Percentiles rank a stretch among this genome's conserved stretches.
phyloP scores from a whole-genome alignment of 148 eudicot genomes.

The Vaccinium vitisidaea region DNA sequence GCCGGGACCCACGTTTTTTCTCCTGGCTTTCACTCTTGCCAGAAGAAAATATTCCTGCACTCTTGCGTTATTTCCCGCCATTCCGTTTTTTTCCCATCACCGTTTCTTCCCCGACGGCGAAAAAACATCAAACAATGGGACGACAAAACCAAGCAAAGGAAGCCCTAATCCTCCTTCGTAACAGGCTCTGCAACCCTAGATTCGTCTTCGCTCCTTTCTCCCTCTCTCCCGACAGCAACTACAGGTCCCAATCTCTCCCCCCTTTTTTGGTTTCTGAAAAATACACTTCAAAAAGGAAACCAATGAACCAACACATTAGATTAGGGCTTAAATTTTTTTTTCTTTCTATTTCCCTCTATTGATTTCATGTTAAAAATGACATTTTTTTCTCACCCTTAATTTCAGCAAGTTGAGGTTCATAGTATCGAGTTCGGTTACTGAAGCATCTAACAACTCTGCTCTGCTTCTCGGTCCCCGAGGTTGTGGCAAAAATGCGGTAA shows the following conservation, averaged over 20 bases:
- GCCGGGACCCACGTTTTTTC: too few relatives aligned
- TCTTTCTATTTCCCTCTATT: not conserved
- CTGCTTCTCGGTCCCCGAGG: slow-evolving; percentile 96
- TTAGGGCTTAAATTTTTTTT: not conserved
- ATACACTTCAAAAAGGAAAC: not conserved
- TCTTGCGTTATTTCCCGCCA: not conserved
- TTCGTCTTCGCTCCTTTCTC: slow-evolving; percentile 46
- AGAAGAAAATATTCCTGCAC: too few relatives aligned
- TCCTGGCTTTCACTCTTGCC: too few relatives aligned
- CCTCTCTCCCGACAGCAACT: slow-evolving; percentile 58
- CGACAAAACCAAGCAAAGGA: slow-evolving; percentile 42
- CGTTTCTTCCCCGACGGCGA: not conserved
- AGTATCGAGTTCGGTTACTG: slow-evolving; percentile 70
- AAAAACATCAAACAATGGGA: slow-evolving; percentile 15
- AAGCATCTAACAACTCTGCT: slow-evolving; percentile 85
- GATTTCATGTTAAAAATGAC: not conserved
- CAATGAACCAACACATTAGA: not conserved
- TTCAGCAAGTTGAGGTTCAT: slow-evolving; percentile 86
- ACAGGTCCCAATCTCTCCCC: slow-evolving; percentile 36
- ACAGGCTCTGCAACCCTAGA: slow-evolving; percentile 52
- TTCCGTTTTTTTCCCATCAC: not conserved
- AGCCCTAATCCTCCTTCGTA: slow-evolving; percentile 53
- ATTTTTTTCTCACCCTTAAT: not conserved
- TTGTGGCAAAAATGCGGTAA: slow-evolving; percentile 74
- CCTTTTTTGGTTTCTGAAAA: slow-evolving; percentile 7